These are phyloP conservation scores for Phytophthora megakarya DNA, from an alignment of 352 stramenopile species.

Conservation along the genomic window DNA sequence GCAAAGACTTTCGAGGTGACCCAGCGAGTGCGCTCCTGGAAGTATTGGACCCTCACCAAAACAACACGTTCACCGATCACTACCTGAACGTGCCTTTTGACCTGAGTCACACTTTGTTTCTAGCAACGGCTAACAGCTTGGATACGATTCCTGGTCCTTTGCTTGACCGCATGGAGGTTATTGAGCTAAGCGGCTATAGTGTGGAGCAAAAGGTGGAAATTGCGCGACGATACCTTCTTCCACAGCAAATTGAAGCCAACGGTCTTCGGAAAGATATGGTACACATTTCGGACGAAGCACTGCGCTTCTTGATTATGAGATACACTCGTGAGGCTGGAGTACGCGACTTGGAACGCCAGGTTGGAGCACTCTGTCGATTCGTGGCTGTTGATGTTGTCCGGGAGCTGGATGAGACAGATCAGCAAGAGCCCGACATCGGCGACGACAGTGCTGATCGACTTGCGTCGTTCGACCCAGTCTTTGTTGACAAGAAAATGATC, in stretches of 20 bases:
- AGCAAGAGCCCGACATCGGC: slow-evolving; percentile 16
- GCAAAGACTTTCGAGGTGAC: slow-evolving; percentile 73
- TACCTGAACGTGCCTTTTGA: slow-evolving; percentile 90
- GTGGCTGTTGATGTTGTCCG: slow-evolving; percentile 74
- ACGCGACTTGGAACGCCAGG: slow-evolving; percentile 79
- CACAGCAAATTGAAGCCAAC: slow-evolving; percentile 79
- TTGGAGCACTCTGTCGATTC: slow-evolving; percentile 77
- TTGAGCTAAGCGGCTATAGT: slow-evolving; percentile 83
- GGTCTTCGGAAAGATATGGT: slow-evolving; percentile 57
- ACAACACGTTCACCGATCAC: slow-evolving; percentile 87
- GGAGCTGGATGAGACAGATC: slow-evolving; percentile 38
- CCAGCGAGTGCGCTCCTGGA: slow-evolving; percentile 77
- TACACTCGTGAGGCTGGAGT: slow-evolving; percentile 91
- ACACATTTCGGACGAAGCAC: slow-evolving; percentile 56
- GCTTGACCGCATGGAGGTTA: slow-evolving; percentile 87
- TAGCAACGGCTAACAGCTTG: slow-evolving; percentile 85
- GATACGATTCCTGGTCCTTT: slow-evolving; percentile 77
- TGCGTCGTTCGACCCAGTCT: slow-evolving; percentile 39
- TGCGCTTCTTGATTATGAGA: slow-evolving; percentile 73
- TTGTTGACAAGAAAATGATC: slow-evolving; percentile 59
- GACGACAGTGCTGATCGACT: slow-evolving; percentile 24
- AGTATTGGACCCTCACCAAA: slow-evolving; percentile 88
- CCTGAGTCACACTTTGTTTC: slow-evolving; percentile 83
- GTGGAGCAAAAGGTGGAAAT: slow-evolving; percentile 88
- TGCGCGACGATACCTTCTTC: slow-evolving; percentile 73